Percentiles rank a stretch among this genome's conserved stretches.
Evolutionary conservation across 192 early-diverging fungal species (phyloP).

Genomic region (Entomortierella parvispora): DNA sequence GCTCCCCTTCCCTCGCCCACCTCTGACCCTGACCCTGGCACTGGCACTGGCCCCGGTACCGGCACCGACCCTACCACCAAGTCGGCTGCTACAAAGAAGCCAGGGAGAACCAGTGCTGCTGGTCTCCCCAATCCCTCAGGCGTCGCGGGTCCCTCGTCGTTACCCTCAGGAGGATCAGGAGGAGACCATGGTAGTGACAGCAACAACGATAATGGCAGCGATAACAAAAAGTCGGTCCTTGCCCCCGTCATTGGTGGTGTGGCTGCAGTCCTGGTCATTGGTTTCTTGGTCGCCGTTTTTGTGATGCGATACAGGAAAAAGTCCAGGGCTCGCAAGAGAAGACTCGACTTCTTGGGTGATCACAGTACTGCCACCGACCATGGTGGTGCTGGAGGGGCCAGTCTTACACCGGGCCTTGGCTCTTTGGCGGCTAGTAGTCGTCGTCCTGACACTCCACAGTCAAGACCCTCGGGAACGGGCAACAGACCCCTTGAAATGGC

Average conservation of each 20-base stretch:
- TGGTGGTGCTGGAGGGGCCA: constrained; percentile 3
- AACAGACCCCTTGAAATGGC: background rate
- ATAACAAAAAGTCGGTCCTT: background rate
- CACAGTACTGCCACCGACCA: background rate
- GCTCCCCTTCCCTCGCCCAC: background rate
- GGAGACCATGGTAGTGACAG: background rate
- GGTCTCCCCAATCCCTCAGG: background rate
- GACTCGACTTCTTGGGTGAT: constrained; percentile 24
- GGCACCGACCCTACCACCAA: background rate
- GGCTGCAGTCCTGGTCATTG: constrained; percentile 27
- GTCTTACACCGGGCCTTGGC: background rate
- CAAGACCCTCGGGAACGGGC: background rate
- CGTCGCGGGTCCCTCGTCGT: background rate
- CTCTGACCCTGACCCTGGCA: background rate
- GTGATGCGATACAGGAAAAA: constrained; percentile 36
- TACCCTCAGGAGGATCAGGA: background rate
- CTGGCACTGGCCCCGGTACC: background rate
- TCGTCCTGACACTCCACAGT: no score
- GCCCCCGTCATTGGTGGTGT: constrained; percentile 27
- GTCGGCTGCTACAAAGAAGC: background rate
- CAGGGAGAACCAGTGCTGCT: no score
- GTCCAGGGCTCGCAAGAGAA: constrained; percentile 28
- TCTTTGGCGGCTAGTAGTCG: background rate
- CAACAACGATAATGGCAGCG: background rate
- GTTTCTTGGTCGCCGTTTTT: constrained; percentile 32